phyloP scores from a whole-genome alignment of 2,329 filamentous ascomycete species.

The Zasmidium angulare region DNA sequence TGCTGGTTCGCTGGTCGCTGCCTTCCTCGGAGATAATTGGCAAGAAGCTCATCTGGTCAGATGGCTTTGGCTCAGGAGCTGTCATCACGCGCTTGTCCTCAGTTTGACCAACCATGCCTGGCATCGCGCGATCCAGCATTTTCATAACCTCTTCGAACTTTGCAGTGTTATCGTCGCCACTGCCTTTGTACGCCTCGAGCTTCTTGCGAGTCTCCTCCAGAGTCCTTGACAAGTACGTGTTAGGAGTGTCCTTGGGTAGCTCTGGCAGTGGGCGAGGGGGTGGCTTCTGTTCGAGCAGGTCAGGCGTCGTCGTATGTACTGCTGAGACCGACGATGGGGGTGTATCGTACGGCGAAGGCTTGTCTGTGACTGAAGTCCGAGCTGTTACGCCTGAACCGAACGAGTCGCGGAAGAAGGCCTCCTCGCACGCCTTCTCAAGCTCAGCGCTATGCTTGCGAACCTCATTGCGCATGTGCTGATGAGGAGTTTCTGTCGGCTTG shows the following conservation, averaged over 20 bases:
- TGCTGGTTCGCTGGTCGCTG: conserved; percentile 29
- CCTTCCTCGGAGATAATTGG: conserved; percentile 56
- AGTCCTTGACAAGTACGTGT: conserved; percentile 54
- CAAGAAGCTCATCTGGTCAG: conserved; percentile 38
- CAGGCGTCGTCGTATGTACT: conserved; percentile 27
- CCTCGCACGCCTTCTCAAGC: conserved; percentile 86
- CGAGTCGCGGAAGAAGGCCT: conserved; percentile 77
- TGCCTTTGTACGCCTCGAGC: conserved; percentile 52
- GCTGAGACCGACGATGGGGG: conserved; percentile 47
- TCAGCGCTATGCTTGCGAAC: conserved; percentile 80
- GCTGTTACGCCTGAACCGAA: conserved; percentile 53
- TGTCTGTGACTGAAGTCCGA: conserved; percentile 36
- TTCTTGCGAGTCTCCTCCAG: conserved; percentile 59
- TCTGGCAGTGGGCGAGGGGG: conserved; percentile 46
- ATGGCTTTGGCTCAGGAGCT: conserved; percentile 40
- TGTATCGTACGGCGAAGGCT: conserved; percentile 23
- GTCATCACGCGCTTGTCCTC: conserved; percentile 46
- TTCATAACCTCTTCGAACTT: conserved; percentile 61
- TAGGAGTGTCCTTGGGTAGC: conserved; percentile 48
- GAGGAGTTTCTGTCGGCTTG: conserved; percentile 45
- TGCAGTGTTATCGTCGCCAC: conserved; percentile 47
- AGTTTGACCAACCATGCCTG: conserved; percentile 17
- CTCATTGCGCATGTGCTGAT: conserved; percentile 68
- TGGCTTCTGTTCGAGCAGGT: conserved; percentile 22
- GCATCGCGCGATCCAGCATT: conserved; percentile 38